phyloP scores from a whole-genome alignment of 495 filamentous ascomycete species.

The Hypomontagnella submonticulosa region DNA sequence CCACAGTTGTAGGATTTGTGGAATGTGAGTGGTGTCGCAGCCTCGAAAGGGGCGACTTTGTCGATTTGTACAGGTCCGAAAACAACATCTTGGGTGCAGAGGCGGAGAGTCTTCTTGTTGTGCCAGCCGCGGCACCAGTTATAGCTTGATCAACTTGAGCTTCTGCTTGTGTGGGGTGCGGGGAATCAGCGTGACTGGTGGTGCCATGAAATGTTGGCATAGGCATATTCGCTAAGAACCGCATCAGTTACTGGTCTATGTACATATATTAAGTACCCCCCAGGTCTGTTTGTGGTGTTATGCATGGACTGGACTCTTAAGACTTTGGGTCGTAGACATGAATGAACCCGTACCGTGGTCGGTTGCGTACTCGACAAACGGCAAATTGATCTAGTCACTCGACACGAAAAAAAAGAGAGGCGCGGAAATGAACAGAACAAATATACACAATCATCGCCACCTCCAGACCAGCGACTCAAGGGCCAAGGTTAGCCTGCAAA shows the following conservation, averaged over 20 bases:
- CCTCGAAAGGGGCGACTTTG: slow-evolving; percentile 52
- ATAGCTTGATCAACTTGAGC: slow-evolving; percentile 40
- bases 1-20: slow-evolving; percentile 34
- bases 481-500: slow-evolving; percentile 12
- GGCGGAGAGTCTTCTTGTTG: slow-evolving; percentile 35
- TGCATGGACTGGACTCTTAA: slow-evolving; percentile 11
- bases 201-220: slow-evolving; percentile 45
- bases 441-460: slow-evolving; percentile 27
- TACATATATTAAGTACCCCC: slow-evolving; percentile 28
- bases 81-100: slow-evolving; percentile 50
- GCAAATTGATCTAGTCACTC: slow-evolving; percentile 21
- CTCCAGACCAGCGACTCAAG: slow-evolving; percentile 9
- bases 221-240: slow-evolving; percentile 39
- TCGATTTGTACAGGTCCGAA: slow-evolving; percentile 50
- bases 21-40: slow-evolving; percentile 51
- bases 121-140: slow-evolving; percentile 29
- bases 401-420: slow-evolving; percentile 12
- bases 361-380: neutral
- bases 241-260: slow-evolving; percentile 27
- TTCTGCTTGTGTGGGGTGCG: slow-evolving; percentile 45
- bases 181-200: slow-evolving; percentile 43
- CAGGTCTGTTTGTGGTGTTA: slow-evolving; percentile 17
- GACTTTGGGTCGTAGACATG: slow-evolving; percentile 7
- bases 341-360: slow-evolving; percentile 4
- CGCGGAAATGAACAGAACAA: slow-evolving; percentile 9